phyloP scores from a whole-genome alignment of 805 yeast species.

The Scheffersomyces amazonensis region DNA sequence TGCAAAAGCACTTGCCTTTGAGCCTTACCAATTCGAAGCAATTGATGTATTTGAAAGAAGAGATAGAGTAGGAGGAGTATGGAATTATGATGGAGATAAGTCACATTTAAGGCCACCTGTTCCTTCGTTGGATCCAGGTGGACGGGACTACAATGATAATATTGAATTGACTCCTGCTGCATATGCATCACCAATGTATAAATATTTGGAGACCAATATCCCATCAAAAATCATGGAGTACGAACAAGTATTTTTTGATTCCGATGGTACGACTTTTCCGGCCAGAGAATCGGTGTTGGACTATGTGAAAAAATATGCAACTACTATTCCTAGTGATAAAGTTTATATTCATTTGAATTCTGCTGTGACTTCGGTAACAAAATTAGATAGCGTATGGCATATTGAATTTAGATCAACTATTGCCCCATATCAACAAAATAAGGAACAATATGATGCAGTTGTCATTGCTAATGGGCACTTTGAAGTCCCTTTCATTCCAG shows the following conservation, averaged over 20 bases:
- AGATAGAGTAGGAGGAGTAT: slow-evolving; percentile 68
- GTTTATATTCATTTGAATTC: slow-evolving; percentile 11
- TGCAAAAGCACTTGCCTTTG: slow-evolving; percentile 60
- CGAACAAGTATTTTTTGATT: slow-evolving; percentile 12
- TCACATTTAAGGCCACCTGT: slow-evolving; percentile 18
- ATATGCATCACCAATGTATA: slow-evolving; percentile 52
- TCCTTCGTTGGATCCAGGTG: slow-evolving; percentile 14
- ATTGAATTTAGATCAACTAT: slow-evolving; percentile 3
- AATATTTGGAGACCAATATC: slow-evolving; percentile 67
- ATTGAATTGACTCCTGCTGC: too few species aligned
- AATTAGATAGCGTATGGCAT: slow-evolving; percentile 11
- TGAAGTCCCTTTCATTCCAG: slow-evolving; percentile 33
- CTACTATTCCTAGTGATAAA: slow-evolving; percentile 12
- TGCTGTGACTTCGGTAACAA: slow-evolving; percentile 10
- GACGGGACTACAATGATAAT: slow-evolving; percentile 10
- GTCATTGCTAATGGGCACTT: slow-evolving; percentile 39
- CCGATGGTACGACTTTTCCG: slow-evolving; percentile 51
- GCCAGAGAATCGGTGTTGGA: slow-evolving; percentile 55
- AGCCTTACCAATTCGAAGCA: slow-evolving; percentile 35
- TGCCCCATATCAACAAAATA: background rate
- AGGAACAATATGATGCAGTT: slow-evolving; percentile 31
- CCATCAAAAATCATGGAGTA: slow-evolving; percentile 65
- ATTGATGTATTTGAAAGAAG: slow-evolving; percentile 63
- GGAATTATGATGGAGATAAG: slow-evolving; percentile 52
- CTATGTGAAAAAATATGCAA: slow-evolving; percentile 58